phyloP scores from a whole-genome alignment of 1,284 basidiomycete species.

The Boletus sp. region DNA sequence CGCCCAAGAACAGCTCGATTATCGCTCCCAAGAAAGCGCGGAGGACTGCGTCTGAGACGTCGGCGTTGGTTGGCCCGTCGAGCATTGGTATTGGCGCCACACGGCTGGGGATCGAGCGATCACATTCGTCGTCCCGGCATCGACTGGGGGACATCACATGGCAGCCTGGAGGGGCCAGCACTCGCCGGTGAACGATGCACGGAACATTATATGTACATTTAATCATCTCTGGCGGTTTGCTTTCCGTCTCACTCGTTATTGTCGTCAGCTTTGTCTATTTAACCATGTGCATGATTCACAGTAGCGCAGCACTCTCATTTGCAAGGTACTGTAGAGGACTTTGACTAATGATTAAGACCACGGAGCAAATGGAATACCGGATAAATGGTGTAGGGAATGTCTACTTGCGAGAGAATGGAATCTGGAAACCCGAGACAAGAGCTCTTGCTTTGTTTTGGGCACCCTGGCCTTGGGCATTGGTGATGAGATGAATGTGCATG shows the following conservation, averaged over 20 bases:
- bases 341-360: conserved; percentile 24
- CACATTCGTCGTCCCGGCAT: conserved; percentile 38
- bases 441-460: conserved; percentile 85
- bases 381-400: background rate
- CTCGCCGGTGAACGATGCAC: conserved; percentile 20
- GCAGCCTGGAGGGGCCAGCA: conserved; percentile 27
- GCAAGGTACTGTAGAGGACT: conserved; percentile 23
- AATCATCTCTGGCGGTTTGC: background rate
- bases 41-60: conserved; percentile 65
- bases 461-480: conserved; percentile 76
- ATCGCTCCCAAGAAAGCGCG: conserved; percentile 64
- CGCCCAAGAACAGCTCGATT: conserved; percentile 41
- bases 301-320: conserved; percentile 23
- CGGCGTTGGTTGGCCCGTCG: conserved; percentile 34
- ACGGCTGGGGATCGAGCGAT: conserved; percentile 26
- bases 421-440: conserved; percentile 83
- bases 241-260: conserved; percentile 20
- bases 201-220: conserved; percentile 6
- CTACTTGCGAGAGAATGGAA: conserved; percentile 65
- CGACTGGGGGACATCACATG: conserved; percentile 52
- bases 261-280: conserved; percentile 14
- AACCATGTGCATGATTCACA: conserved; percentile 9
- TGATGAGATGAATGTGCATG: conserved; percentile 90
- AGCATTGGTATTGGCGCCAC: conserved; percentile 16
- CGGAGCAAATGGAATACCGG: conserved; percentile 6